These are phyloP conservation scores for Chaetomidium leptoderma DNA, from an alignment of 495 filamentous ascomycete species.

Conservation along the genomic window DNA sequence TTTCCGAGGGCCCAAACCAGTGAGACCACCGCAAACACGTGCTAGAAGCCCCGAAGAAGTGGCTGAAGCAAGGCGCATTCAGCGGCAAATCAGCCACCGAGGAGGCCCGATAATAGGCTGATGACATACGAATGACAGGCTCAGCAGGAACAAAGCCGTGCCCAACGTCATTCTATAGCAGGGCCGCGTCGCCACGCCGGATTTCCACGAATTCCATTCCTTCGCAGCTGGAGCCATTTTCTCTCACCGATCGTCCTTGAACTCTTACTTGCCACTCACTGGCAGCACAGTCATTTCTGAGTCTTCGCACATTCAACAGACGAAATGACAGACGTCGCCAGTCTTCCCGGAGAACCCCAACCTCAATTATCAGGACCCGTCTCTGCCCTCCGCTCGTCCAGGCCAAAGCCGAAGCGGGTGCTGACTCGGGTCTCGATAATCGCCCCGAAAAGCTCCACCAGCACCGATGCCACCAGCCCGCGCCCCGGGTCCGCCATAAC, in stretches of 20 bases:
- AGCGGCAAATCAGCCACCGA: not conserved
- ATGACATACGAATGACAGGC: constrained; percentile 1
- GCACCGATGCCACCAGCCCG: constrained; percentile 13
- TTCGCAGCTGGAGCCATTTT: constrained; percentile 9
- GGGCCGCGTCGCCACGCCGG: not conserved
- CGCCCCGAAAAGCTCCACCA: constrained; percentile 21
- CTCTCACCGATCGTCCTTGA: constrained; percentile 16
- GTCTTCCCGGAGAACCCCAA: constrained; percentile 2
- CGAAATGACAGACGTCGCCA: constrained; percentile 28
- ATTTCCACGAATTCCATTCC: not conserved
- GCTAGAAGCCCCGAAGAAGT: not conserved
- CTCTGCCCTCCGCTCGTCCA: constrained; percentile 26
- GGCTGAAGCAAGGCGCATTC: constrained; percentile 5
- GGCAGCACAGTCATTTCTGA: constrained; percentile 5
- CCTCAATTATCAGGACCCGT: constrained; percentile 6
- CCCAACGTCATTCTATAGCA: constrained; percentile 14
- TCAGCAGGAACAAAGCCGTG: constrained; percentile 1
- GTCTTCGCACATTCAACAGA: not conserved
- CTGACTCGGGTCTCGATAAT: constrained; percentile 30
- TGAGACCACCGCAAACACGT: not conserved
- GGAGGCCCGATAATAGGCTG: too few relatives aligned
- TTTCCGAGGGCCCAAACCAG: not conserved
- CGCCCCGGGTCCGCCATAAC: constrained; percentile 5
- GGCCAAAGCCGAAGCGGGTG: constrained; percentile 20
- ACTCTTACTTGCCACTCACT: constrained; percentile 10